phyloP scores from a whole-genome alignment of 192 early-diverging fungal genomes.

The Neocallimastix lanati region DNA sequence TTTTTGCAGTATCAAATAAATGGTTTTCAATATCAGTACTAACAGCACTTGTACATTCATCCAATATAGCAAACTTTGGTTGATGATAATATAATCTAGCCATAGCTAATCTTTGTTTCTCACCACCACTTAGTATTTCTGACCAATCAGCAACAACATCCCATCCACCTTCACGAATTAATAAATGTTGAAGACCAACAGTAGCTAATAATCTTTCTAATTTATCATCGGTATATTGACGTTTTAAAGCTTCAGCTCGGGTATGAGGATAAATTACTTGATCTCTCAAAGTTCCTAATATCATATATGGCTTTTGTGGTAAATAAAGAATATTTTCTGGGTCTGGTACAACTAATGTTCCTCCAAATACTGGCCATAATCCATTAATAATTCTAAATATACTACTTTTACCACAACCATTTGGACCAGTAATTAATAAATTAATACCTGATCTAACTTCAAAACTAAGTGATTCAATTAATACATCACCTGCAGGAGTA shows the following conservation, averaged over 20 bases:
- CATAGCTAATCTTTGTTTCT: conserved; percentile 85
- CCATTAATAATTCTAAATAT: conserved; percentile 91
- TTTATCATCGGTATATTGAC: conserved; percentile 54
- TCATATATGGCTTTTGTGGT: conserved; percentile 93
- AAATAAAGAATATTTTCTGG: conserved; percentile 90
- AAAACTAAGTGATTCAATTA: neutral
- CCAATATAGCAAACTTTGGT: conserved; percentile 79
- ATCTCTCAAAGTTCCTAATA: conserved; percentile 82
- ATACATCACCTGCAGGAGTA: neutral
- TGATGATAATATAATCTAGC: conserved; percentile 92
- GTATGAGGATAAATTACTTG: conserved; percentile 92
- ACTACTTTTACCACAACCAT: conserved; percentile 75
- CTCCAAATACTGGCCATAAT: conserved; percentile 93
- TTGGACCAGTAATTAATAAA: conserved; percentile 51
- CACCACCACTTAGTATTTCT: conserved; percentile 84
- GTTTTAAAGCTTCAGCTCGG: conserved; percentile 51
- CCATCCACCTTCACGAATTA: conserved; percentile 81
- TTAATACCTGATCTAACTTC: conserved; percentile 18
- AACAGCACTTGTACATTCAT: conserved; percentile 89
- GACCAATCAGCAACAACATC: conserved; percentile 34
- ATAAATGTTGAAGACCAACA: conserved; percentile 65
- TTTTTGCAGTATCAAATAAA: conserved; percentile 51
- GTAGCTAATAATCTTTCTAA: conserved; percentile 60
- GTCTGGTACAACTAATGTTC: conserved; percentile 52
- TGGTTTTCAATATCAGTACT: conserved; percentile 84